Conservation (phyloP, 768 basidiomycete genomes). For the Rhizopogon vulgaris region DNA sequence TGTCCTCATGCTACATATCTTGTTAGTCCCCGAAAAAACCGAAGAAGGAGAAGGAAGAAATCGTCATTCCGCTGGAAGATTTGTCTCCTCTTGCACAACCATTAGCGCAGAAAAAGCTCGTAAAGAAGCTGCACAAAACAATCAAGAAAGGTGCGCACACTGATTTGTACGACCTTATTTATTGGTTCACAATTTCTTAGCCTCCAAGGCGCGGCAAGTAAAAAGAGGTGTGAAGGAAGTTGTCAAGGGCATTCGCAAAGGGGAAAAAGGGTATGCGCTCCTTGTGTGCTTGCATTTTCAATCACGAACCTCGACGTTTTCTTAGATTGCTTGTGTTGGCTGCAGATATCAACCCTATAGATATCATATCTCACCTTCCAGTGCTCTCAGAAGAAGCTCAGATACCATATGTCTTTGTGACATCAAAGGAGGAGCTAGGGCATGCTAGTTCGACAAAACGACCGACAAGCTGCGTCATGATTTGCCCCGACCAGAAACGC, state of each 20-base stretch:
- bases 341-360: slow-evolving; percentile 95
- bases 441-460: slow-evolving; percentile 95
- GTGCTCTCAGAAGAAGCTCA: slow-evolving; percentile 90
- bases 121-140: slow-evolving; percentile 91
- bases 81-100: slow-evolving; percentile 94
- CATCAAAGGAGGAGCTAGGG: slow-evolving; percentile 93
- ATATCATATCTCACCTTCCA: slow-evolving; percentile 97
- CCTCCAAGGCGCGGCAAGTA: slow-evolving; percentile 90
- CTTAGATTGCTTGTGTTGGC: slow-evolving; percentile 83
- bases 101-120: slow-evolving; percentile 86
- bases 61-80: slow-evolving; percentile 68
- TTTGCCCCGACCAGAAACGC: slow-evolving; percentile 78
- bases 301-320: slow-evolving; percentile 2
- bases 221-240: slow-evolving; percentile 99
- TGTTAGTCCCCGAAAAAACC: slow-evolving; percentile 47
- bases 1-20: slow-evolving; percentile 3
- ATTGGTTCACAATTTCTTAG: slow-evolving; percentile 31
- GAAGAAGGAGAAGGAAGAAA: slow-evolving; percentile 63
- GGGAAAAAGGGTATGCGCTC: slow-evolving; percentile 81
- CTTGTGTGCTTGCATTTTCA: neutral
- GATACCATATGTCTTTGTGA: slow-evolving; percentile 84
- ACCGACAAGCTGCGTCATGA: slow-evolving; percentile 96
- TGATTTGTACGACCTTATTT: neutral
- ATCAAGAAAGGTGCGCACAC: slow-evolving; percentile 74
- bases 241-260: slow-evolving; percentile 94